Evolutionary conservation across 257 asterid species (phyloP), one percentile per base, ranked within the genome.

Genomic region (Rauvolfia tetraphylla): DNA sequence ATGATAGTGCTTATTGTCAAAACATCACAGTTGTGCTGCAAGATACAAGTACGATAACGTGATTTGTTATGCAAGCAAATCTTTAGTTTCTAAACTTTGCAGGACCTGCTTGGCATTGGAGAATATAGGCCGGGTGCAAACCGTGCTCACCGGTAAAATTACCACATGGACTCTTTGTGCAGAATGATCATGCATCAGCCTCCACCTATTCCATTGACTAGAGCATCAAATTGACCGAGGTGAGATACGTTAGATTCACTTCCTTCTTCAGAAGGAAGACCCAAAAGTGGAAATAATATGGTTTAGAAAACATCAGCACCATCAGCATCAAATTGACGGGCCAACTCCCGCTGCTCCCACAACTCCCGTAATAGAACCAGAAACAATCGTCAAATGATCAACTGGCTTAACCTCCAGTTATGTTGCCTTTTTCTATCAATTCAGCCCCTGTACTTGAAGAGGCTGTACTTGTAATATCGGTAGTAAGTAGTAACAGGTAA

Each of bases 31-130:
- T 67, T 67, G 38, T 66, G 31, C 71, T 66, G 51, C 20, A 36
- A 33, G 6, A 17, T 62, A 9, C 9, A 38, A 38, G 7, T 10
- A 38, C 12, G 20, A 66, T 25, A 66, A 23, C 44, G 9, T 12
- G 72, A 67, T 22, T 66, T 34, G 20, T 66, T 67, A 14, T 10
- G 22, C 54, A 41, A 78, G 78, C 75, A 73, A 78, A 77, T 58
- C 42, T 27, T 58, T 48, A 68, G 53, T 36, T 17, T 66, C 68
- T 77, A 72, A 56, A 72, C 63, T 54, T 83, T 89, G 85, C 92
- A 95, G 98, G 98, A 95, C 86, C 89, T 95, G 84, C 97, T 95
- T 41, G 98, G 98, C 61, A 92, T 95, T 54, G 98, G 98, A 78
- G 96, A 95, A 84, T 95, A 91, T 82, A 90, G 92, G 18, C 90